Percentiles rank a stretch among this genome's conserved stretches.
Conservation (phyloP, 768 basidiomycete species). For the Leccinum barrowsii region DNA sequence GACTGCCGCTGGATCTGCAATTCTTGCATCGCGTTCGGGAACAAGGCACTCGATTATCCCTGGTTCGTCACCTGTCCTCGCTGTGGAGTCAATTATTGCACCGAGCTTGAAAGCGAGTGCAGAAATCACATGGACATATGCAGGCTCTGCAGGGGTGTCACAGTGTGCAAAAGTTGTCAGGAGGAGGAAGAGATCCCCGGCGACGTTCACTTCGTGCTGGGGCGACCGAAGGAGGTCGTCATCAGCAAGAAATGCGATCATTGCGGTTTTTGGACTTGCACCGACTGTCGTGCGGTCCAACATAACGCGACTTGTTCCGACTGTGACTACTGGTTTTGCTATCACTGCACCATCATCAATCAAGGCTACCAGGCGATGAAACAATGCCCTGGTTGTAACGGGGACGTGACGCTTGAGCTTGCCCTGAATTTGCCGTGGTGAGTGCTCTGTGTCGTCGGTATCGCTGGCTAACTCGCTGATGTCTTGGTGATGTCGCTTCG, state of each 20-base stretch:
- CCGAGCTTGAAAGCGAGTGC: background rate
- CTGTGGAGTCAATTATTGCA: constrained; percentile 11
- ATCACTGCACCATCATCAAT: background rate
- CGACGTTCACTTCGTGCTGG: background rate
- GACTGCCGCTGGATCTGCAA: background rate
- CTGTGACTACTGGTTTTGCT: constrained; percentile 7
- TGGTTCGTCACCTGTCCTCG: constrained; percentile 9
- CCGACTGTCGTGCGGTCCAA: background rate
- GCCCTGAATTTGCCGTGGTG: background rate
- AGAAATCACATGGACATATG: background rate
- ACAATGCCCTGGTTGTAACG: constrained; percentile 1
- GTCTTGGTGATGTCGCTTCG: background rate
- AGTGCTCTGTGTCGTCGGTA: background rate
- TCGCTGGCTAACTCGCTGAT: background rate
- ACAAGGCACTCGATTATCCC: background rate
- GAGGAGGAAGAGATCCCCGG: constrained; percentile 13
- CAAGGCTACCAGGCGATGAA: background rate
- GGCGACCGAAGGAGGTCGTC: background rate
- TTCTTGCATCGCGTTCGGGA: background rate
- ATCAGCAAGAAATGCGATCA: background rate
- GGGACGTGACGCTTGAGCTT: background rate
- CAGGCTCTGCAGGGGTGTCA: constrained; percentile 4
- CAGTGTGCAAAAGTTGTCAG: constrained; percentile 6
- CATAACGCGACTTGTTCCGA: background rate
- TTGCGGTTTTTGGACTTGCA: constrained; percentile 10